These are phyloP conservation scores for Huntiella savannae DNA, from an alignment of 2,329 filamentous ascomycete species.

Conservation along the genomic window DNA sequence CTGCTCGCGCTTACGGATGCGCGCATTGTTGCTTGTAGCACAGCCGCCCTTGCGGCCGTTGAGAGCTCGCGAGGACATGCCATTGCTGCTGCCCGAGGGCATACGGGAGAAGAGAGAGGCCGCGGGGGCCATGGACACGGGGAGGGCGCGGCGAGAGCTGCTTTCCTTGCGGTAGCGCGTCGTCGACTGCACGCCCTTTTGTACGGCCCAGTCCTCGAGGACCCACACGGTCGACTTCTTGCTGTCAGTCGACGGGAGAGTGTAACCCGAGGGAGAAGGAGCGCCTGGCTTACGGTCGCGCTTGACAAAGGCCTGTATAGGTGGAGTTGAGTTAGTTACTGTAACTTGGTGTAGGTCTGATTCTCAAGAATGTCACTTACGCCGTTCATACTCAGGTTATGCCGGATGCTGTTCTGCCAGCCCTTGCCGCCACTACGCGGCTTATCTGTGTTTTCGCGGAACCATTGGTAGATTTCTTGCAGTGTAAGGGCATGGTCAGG, in stretches of 20 bases:
- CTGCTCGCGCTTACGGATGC: constrained; percentile 8
- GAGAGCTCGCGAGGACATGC: constrained; percentile 16
- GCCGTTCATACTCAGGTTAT: constrained; percentile 89
- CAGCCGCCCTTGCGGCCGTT: constrained; percentile 20
- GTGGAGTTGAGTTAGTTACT: not conserved
- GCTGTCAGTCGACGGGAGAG: constrained; percentile 23
- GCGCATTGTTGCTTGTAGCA: constrained; percentile 15
- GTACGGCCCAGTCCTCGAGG: constrained; percentile 49
- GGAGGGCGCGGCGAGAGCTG: constrained; percentile 14
- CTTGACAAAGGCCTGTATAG: constrained; percentile 24
- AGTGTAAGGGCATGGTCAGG: constrained; percentile 54
- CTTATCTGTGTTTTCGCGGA: constrained; percentile 63
- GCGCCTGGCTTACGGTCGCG: constrained; percentile 16
- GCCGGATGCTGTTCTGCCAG: constrained; percentile 91
- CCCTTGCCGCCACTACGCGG: constrained; percentile 52
- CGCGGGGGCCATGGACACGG: constrained; percentile 1
- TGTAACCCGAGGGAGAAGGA: constrained; percentile 12
- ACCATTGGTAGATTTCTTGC: constrained; percentile 82
- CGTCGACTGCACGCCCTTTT: constrained; percentile 63
- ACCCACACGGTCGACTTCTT: constrained; percentile 56
- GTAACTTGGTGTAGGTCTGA: not conserved
- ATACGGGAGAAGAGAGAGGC: not conserved
- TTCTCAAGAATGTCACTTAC: constrained; percentile 30
- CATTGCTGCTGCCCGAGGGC: not conserved
- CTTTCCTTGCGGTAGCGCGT: constrained; percentile 51